Percentiles rank a stretch among this genome's conserved stretches.
phyloP scores from a whole-genome alignment of 2,329 filamentous ascomycete species.

The Stromatinia cepivora region DNA sequence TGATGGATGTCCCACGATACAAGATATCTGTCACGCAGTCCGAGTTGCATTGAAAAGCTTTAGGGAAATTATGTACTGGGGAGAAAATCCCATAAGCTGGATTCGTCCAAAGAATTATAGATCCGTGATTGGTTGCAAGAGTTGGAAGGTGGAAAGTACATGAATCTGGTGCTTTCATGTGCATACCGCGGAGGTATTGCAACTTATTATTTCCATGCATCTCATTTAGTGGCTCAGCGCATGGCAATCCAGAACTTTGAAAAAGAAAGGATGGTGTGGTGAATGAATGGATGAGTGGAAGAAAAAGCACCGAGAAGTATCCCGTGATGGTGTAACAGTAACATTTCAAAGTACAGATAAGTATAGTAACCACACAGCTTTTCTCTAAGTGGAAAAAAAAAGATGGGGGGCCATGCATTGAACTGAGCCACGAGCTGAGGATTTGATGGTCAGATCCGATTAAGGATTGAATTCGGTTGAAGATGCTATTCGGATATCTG shows the following conservation, averaged over 20 bases:
- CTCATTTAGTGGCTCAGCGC: conserved; percentile 12
- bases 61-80: neutral
- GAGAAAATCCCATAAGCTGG: neutral
- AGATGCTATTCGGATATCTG: conserved; percentile 4
- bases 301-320: conserved; percentile 7
- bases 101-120: neutral
- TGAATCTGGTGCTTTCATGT: conserved; percentile 4
- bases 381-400: neutral
- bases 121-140: neutral
- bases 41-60: neutral
- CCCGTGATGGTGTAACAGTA: conserved; percentile 1
- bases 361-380: neutral
- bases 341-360: neutral
- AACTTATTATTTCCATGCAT: neutral
- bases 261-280: neutral
- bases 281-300: neutral
- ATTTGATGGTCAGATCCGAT: conserved; percentile 7
- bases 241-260: conserved; percentile 6
- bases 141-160: neutral
- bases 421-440: conserved; percentile 17
- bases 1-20: neutral
- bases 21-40: neutral
- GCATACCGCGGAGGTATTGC: conserved; percentile 9
- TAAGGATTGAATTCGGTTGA: neutral
- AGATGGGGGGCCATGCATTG: conserved; percentile 10